A percentile compares a stretch with the other conserved stretches of the same genome.
Conservation (phyloP, 106 monocot genomes). For the Allium sativum region DNA sequence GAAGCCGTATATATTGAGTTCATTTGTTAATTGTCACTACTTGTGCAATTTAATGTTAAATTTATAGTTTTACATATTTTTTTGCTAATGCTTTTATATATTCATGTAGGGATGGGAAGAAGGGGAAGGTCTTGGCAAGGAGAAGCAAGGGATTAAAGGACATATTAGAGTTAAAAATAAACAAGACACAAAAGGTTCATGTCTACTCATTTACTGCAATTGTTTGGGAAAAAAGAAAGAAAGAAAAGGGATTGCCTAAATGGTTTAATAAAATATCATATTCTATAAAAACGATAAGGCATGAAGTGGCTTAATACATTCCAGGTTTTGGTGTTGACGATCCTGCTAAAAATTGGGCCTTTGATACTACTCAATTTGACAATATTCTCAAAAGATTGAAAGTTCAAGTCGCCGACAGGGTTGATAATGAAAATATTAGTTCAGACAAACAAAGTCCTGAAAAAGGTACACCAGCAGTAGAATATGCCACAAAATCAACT, state of each 20-base stretch:
- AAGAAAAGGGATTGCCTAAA: no score
- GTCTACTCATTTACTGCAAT: background rate
- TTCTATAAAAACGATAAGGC: no score
- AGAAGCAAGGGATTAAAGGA: slow-evolving; percentile 93
- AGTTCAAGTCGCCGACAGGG: slow-evolving; percentile 76
- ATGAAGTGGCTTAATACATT: background rate
- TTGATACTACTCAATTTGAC: slow-evolving; percentile 97
- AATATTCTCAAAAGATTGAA: slow-evolving; percentile 80
- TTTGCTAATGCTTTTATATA: background rate
- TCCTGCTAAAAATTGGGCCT: slow-evolving; percentile 64
- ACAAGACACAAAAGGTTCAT: slow-evolving; percentile 76
- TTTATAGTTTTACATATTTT: no score
- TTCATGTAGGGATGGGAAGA: slow-evolving; percentile 88
- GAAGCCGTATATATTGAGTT: no score
- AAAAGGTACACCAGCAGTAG: slow-evolving; percentile 16
- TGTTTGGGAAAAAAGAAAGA: no score
- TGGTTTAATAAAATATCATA: no score
- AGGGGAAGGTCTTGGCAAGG: slow-evolving; percentile 98
- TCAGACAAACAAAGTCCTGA: slow-evolving; percentile 11
- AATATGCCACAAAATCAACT: slow-evolving; percentile 37
- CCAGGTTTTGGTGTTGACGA: slow-evolving; percentile 79
- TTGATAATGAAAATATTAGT: slow-evolving; percentile 39
- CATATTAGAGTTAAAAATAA: slow-evolving; percentile 94
- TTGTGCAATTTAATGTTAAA: no score
- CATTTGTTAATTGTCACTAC: no score